phyloP scores from a whole-genome alignment of 768 basidiomycete genomes.

The Boletellus ananas region DNA sequence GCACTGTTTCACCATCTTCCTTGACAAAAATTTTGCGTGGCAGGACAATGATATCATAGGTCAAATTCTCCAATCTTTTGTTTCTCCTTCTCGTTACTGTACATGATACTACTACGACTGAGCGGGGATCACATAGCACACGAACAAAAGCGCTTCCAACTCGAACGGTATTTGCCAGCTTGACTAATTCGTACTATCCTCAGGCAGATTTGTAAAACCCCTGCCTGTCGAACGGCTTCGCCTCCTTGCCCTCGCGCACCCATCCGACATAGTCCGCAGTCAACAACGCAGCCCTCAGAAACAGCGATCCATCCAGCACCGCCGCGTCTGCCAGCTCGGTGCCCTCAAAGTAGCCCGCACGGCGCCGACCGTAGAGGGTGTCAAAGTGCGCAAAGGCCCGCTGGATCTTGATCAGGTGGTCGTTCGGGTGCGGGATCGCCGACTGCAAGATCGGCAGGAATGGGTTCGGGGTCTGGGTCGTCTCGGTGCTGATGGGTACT shows the following conservation, averaged over 20 bases:
- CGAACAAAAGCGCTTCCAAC: no score
- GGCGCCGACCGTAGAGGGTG: slow-evolving; percentile 27
- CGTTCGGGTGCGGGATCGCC: slow-evolving; percentile 32
- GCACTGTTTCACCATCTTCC: no score
- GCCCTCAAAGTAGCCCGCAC: slow-evolving; percentile 25
- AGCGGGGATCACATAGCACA: no score
- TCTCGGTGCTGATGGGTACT: slow-evolving; percentile 9
- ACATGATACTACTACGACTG: no score
- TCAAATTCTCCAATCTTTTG: no score
- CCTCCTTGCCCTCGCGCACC: slow-evolving; percentile 36
- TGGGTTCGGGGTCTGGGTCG: slow-evolving; percentile 29
- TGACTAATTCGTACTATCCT: no score
- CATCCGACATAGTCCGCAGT: slow-evolving; percentile 35
- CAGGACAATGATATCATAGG: no score
- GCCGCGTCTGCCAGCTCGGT: slow-evolving; percentile 32
- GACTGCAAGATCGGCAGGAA: slow-evolving; percentile 41
- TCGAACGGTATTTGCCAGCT: no score
- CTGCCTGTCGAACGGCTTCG: slow-evolving; percentile 23
- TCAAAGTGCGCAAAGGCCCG: slow-evolving; percentile 34
- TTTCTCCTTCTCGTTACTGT: no score
- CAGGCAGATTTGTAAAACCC: slow-evolving; percentile 10
- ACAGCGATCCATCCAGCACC: slow-evolving; percentile 35
- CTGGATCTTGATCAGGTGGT: slow-evolving; percentile 34
- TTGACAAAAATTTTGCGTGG: no score
- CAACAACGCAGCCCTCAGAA: slow-evolving; percentile 29